Conservation (phyloP, 495 filamentous ascomycete genomes). For the Lasiosphaeria ovina region DNA sequence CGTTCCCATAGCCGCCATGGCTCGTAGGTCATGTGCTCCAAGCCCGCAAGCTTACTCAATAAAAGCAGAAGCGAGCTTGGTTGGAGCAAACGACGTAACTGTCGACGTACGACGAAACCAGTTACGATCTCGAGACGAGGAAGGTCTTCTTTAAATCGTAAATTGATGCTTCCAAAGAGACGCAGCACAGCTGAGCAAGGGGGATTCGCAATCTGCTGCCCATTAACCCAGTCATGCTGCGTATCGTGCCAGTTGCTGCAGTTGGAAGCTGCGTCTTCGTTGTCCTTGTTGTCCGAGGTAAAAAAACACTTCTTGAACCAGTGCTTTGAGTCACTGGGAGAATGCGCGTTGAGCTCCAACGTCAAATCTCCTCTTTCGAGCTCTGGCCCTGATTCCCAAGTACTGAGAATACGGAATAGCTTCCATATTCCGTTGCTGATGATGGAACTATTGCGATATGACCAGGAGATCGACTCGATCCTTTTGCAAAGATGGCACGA, state of each 20-base stretch:
- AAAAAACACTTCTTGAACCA: constrained; percentile 26
- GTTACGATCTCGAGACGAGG: constrained; percentile 13
- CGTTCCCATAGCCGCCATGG: constrained; percentile 17
- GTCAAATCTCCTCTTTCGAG: constrained; percentile 10
- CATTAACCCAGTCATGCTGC: constrained; percentile 16
- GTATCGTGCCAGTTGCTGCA: constrained; percentile 12
- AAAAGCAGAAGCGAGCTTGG: constrained; percentile 3
- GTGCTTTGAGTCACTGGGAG: constrained; percentile 26
- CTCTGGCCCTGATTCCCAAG: constrained; percentile 14
- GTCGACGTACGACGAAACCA: constrained; percentile 12
- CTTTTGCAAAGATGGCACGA: constrained; percentile 18
- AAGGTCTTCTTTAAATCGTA: neutral
- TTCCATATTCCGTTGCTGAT: constrained; percentile 20
- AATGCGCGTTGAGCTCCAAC: constrained; percentile 29
- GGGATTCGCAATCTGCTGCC: constrained; percentile 14
- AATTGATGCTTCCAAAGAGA: constrained; percentile 8
- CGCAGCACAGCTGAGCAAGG: constrained; percentile 12
- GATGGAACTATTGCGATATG: constrained; percentile 6
- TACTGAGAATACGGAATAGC: constrained; percentile 23
- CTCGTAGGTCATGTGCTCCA: constrained; percentile 19
- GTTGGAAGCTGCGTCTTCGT: constrained; percentile 1
- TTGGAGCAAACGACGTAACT: constrained; percentile 6
- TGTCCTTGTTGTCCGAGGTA: constrained; percentile 12
- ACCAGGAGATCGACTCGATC: neutral
- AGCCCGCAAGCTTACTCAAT: constrained; percentile 11